A percentile compares a stretch with the other conserved stretches of the same genome.
These are phyloP conservation scores for Heimioporus sp. DNA, from an alignment of 768 basidiomycete species.

Conservation along the genomic window DNA sequence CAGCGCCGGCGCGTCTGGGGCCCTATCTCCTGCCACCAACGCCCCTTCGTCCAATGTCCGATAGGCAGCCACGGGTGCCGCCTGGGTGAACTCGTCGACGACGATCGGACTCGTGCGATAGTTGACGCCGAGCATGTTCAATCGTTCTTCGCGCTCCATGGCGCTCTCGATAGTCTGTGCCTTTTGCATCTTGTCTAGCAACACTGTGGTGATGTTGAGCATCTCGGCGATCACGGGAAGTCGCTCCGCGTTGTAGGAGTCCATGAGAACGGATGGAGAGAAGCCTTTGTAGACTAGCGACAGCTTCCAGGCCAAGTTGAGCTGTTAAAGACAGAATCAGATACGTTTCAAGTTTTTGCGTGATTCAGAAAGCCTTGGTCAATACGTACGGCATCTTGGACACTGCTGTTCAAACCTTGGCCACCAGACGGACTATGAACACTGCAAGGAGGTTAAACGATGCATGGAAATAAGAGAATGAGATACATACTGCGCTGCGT, in stretches of 20 bases:
- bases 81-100: conserved; percentile 31
- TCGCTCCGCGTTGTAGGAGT: conserved; percentile 42
- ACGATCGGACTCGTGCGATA: conserved; percentile 51
- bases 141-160: conserved; percentile 3
- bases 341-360: not conserved
- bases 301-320: conserved; percentile 47
- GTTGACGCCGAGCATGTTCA: conserved; percentile 50
- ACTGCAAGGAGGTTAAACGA: conserved; percentile 6
- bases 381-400: conserved; percentile 38
- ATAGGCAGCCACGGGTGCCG: conserved; percentile 7
- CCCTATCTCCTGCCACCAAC: conserved; percentile 12
- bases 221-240: conserved; percentile 45
- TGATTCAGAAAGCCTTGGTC: no score
- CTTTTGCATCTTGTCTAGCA: conserved; percentile 6
- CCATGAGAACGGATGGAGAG: conserved; percentile 35
- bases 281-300: conserved; percentile 39
- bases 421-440: conserved; percentile 23
- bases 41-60: conserved; percentile 1
- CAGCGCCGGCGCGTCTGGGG: conserved; percentile 12
- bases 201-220: conserved; percentile 38
- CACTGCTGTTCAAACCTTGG: conserved; percentile 36
- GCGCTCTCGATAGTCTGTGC: not conserved
- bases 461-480: not conserved
- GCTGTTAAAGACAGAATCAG: conserved; percentile 16
- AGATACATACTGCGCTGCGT: conserved; percentile 41